Evolutionary conservation across 345 rosid species (phyloP), one percentile per base, ranked within the genome.

Genomic region (Eucalyptus coolabah): DNA sequence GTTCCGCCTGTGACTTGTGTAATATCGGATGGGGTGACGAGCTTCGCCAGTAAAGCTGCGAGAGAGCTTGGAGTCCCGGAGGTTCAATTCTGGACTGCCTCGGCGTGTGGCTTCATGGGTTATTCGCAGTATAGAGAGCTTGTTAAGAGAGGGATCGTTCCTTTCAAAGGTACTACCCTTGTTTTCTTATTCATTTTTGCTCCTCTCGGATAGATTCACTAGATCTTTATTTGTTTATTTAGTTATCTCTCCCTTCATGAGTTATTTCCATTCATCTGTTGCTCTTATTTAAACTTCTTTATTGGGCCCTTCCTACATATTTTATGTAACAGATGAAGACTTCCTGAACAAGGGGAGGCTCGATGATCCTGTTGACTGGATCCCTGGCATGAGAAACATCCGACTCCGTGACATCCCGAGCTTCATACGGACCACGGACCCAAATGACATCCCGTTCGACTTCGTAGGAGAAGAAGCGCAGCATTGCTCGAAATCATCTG

Each of bases 321-420:
- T 14, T 7, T 7, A 65, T 7, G 72, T 1, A 65, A 65, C 93
- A 94, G 94, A 90, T 87, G 90, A 92, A 77, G 87, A 42, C 18
- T 91, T 87, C 65, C 28, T 90, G 4, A 86, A 30, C 2, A 88
- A 93, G 45, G 94, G 93, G 10, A 91, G 86, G 13, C 89, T 92
- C 9, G 92, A 94, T 12, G 67, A 65, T 37, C 77, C 88, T 1
- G 32, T 94, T 8, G 93, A 93, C 50, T 92, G 95, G 93, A 91
- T 95, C 86, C 94, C 92, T 0, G 93, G 93, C n/a, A 72, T 90
- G 94, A 89, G 32, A 19, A 89, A 89, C 89, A 90, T 90, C 18
- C 88, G 95, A 2, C 60, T 93, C 5, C 91, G 88, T 87, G 95
- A 94, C 67, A 53, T 93, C 13, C 95, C 93, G 1, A 89, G 80